Base-by-base conservation (phyloP, 2,329 filamentous ascomycete species). In the Rosellinia necatrix region DNA sequence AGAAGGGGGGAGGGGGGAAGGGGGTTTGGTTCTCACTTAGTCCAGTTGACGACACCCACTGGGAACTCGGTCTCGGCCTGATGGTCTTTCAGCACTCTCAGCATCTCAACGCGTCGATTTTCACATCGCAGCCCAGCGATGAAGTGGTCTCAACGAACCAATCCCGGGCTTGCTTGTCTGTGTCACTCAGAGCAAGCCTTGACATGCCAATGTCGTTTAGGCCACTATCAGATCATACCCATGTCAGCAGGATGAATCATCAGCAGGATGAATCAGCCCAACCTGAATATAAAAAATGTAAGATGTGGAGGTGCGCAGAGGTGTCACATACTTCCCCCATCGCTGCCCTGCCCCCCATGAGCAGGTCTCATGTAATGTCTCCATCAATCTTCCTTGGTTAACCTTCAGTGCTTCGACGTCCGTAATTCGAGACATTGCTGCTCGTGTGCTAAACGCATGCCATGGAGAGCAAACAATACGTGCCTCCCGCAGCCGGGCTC, bases 41-140 rank as follows among this genome's bases (percentile, higher is more conserved):
- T 92, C 88, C 87, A 91, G 66, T 92, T 91, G 2, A 92, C 84
- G 1, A 92, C 83, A 1, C 88, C 89, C 0, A 92, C 80, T 1
- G 87, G 86, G 34, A 84, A 88, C 40, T 88, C 81, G 0, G 90
- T 92, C 66, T 88, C 81, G 2, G 88, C 76, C 19, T 81, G 76
- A 58, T 86, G 81, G 15, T 92, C 89, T 4, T 86, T 78, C 40
- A 96, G 75, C 0, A 85, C 80, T 56, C 79, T 82, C 12, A 94
- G 74, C 70, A 89, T 86, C 72, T 94, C 90, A 0, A 94, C 76
- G 83, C 77, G 68, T 94, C 90, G 1, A 91, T 72, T 0, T 81
- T 86, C 6, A 89, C 78, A 3, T 79, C 77, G 70, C 90, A 93
- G 8, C 86, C 88, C 0, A 92, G 74, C 0, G 74, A 75, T 64